These are phyloP conservation scores for Entophlyctis helioformis DNA, from an alignment of 192 early-diverging fungal species.

Conservation along the genomic window DNA sequence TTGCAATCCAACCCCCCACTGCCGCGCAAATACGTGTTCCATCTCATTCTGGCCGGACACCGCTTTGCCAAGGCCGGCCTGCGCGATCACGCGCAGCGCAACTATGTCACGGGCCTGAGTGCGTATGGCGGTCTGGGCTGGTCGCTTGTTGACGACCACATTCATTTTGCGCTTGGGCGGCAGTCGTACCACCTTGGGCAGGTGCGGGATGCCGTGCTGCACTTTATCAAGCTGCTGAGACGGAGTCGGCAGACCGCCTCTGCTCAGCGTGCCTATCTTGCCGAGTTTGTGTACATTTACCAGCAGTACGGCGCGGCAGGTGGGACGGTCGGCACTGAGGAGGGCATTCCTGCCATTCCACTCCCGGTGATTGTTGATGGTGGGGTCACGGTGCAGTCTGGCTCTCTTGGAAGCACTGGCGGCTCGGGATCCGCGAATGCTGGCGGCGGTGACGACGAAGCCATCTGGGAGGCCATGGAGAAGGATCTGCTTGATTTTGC, in stretches of 20 bases:
- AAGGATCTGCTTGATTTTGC: conserved; percentile 46
- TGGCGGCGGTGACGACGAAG: conserved; percentile 30
- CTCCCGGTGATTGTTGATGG: conserved; percentile 31
- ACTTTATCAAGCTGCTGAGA: conserved; percentile 67
- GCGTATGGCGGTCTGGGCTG: conserved; percentile 52
- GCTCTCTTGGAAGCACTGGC: too few relatives aligned
- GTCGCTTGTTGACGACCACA: conserved; percentile 76
- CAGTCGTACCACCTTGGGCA: conserved; percentile 66
- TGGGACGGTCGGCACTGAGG: conserved; percentile 20
- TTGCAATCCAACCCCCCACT: conserved; percentile 51
- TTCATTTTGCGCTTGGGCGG: conserved; percentile 76
- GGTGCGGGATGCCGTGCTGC: conserved; percentile 59
- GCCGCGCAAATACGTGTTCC: conserved; percentile 80
- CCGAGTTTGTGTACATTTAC: conserved; percentile 69
- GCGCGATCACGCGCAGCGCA: conserved; percentile 65
- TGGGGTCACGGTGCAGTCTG: conserved; percentile 12
- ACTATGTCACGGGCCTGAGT: conserved; percentile 50
- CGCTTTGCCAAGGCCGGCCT: conserved; percentile 66
- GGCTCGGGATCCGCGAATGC: conserved; percentile 19
- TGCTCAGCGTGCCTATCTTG: conserved; percentile 57
- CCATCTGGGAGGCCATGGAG: conserved; percentile 61
- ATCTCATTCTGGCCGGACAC: conserved; percentile 77
- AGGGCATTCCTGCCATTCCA: conserved; percentile 43
- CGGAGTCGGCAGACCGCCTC: conserved; percentile 48
- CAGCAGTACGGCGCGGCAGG: conserved; percentile 28